A percentile compares a stretch with the other conserved stretches of the same genome.
Evolutionary conservation across 306 rosid genomes (phyloP).

Genomic region (Phaseolus lunatus): DNA sequence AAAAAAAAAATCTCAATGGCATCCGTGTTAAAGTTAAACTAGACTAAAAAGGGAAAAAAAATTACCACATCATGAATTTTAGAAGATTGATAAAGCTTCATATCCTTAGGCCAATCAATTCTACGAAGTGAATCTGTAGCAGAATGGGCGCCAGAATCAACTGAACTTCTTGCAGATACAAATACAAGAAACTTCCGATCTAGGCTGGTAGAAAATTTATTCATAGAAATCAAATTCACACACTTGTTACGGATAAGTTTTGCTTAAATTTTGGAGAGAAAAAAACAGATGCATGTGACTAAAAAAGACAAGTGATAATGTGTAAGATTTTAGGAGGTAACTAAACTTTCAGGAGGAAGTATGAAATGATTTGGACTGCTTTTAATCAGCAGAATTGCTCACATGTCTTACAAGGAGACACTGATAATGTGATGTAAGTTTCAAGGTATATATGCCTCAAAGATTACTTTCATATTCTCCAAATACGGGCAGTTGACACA

Average conservation of each 20-base stretch:
- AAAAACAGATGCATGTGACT: background rate
- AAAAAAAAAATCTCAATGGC: slow-evolving; percentile 34
- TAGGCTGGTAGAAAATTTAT: slow-evolving; percentile 73
- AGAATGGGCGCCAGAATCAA: slow-evolving; percentile 90
- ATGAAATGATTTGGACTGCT: slow-evolving; percentile 1
- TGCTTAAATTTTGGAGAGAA: background rate
- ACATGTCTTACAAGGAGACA: slow-evolving; percentile 4
- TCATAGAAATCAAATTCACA: slow-evolving; percentile 25
- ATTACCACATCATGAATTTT: slow-evolving; percentile 80
- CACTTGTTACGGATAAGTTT: slow-evolving; percentile 32
- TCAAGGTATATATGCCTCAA: slow-evolving; percentile 24
- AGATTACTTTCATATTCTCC: slow-evolving; percentile 23
- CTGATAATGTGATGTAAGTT: background rate
- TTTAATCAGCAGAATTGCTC: slow-evolving; percentile 29
- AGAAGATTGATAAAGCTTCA: slow-evolving; percentile 49
- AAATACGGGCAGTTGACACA: slow-evolving; percentile 10
- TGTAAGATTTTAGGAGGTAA: slow-evolving; percentile 11
- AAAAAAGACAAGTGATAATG: slow-evolving; percentile 6
- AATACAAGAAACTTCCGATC: slow-evolving; percentile 87
- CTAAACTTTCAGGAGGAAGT: slow-evolving; percentile 11
- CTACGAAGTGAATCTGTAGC: slow-evolving; percentile 94
- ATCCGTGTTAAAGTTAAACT: slow-evolving; percentile 32
- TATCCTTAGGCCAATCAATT: slow-evolving; percentile 79
- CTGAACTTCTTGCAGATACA: slow-evolving; percentile 79
- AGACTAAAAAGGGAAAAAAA: slow-evolving; percentile 24